Evolutionary conservation across 2,329 filamentous ascomycete genomes (phyloP), one percentile per base, ranked within the genome.

Genomic region (Sporothrix protearum): DNA sequence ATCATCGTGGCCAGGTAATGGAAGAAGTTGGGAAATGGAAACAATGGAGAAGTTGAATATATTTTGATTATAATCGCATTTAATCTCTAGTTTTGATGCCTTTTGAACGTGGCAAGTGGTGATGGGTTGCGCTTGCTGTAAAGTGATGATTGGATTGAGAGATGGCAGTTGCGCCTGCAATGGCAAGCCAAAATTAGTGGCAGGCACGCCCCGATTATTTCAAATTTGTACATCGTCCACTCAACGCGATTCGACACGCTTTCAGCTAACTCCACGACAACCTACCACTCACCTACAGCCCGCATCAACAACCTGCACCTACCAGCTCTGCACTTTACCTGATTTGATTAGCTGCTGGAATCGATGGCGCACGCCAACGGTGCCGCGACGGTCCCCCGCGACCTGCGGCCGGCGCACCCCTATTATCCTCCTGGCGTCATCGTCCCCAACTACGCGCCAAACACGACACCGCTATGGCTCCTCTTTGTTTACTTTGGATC

Each of bases 341-440:
- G 42, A 14, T 16, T 47, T 4, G 3, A 47, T 19, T 19, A 4
- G 3, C 3, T 6, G 6, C 14, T 19, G 42, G 14, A 12, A 6
- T 9, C 25, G 19, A 66, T 49, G 63, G 22, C 25, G 25, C 9
- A 12, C 25, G 2, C 30, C 22, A 22, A 12, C 10, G 22, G 28
- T 45, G 19, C 9, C 14, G 61, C 30, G 19, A 16, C n/a, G 61
- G 45, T 53, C 8, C 67, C n/a, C 7, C n/a, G 25, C 9, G 10
- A 30, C 45, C 69, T n/a, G 47, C 69, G 4, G 19, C 30, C 57
- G 19, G 22, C n/a, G 71, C 85, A 88, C 74, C 86, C 86, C 0
- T 88, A 88, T 74, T 84, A 83, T 74, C 86, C 86, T 0, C 76
- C 77, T 2, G 78, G 79, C 57, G 81, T 82, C 19, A 71, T 73